Conservation (phyloP, 2,329 filamentous ascomycete species). For the Sporothrix pallida region DNA sequence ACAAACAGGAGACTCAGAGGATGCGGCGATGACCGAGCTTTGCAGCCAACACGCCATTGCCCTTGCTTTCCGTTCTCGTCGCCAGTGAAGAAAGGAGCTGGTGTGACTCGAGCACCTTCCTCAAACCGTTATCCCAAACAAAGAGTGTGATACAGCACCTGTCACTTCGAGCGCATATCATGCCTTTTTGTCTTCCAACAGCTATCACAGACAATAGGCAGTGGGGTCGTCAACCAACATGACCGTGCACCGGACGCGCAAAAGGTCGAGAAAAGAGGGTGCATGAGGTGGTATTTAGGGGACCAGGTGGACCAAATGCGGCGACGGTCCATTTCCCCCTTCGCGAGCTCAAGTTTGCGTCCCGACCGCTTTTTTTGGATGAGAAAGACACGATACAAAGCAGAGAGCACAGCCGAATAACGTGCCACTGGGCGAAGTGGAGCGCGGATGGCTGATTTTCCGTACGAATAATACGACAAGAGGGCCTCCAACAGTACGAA, state of each 20-base stretch:
- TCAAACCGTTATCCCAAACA: background rate
- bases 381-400: background rate
- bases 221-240: background rate
- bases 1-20: background rate
- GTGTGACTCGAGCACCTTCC: background rate
- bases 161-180: background rate
- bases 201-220: background rate
- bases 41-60: background rate
- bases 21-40: background rate
- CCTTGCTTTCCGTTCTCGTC: constrained; percentile 2
- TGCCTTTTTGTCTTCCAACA: background rate
- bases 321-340: background rate
- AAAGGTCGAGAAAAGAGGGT: background rate
- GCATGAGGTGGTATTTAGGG: constrained; percentile 9
- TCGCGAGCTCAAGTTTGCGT: background rate
- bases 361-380: background rate
- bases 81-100: background rate
- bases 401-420: background rate
- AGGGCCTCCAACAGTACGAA: background rate
- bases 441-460: background rate
- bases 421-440: background rate
- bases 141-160: background rate
- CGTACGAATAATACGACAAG: constrained; percentile 19
- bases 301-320: constrained; percentile 19
- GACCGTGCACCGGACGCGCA: background rate